Evolutionary conservation across 2,329 filamentous ascomycete species (phyloP).

Genomic region (Westerdykella aurantiaca): DNA sequence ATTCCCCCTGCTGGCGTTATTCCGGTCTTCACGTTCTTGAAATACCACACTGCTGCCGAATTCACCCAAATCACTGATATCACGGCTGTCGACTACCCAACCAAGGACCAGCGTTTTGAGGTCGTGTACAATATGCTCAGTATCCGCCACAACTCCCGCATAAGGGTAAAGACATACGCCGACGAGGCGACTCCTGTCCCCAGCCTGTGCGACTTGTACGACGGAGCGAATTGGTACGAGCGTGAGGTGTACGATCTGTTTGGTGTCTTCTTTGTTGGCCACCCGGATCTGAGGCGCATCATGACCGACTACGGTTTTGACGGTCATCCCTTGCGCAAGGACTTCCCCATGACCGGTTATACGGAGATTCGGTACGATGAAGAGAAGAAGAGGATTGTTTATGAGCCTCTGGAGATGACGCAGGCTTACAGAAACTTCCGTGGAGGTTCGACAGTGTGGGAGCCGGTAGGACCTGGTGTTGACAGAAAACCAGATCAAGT

Average conservation of each 20-base stretch:
- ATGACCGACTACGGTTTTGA: conserved; percentile 99
- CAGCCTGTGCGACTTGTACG: conserved; percentile 77
- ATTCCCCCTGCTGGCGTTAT: conserved; percentile 83
- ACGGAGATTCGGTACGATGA: conserved; percentile 97
- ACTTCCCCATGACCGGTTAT: conserved; percentile 96
- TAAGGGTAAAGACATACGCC: conserved; percentile 97
- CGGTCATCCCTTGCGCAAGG: conserved; percentile 92
- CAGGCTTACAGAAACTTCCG: conserved; percentile 99
- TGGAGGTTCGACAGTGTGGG: conserved; percentile 62
- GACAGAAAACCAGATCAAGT: conserved; percentile 71
- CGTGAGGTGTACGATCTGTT: conserved; percentile 96
- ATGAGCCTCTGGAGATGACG: conserved; percentile 93
- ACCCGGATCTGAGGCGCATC: conserved; percentile 92
- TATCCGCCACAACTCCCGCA: conserved; percentile 91
- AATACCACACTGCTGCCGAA: conserved; percentile 95
- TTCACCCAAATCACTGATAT: conserved; percentile 91
- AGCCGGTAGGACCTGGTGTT: conserved; percentile 64
- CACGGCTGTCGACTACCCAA: conserved; percentile 93
- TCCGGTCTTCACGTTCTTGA: conserved; percentile 89
- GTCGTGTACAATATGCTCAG: conserved; percentile 96
- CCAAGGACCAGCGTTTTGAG: conserved; percentile 92
- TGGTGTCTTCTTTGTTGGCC: conserved; percentile 91
- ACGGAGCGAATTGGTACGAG: conserved; percentile 98
- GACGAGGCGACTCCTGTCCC: conserved; percentile 93
- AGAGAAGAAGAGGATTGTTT: conserved; percentile 99